Conservation (phyloP, 2,329 filamentous ascomycete genomes). For the Tolypocladium album region DNA sequence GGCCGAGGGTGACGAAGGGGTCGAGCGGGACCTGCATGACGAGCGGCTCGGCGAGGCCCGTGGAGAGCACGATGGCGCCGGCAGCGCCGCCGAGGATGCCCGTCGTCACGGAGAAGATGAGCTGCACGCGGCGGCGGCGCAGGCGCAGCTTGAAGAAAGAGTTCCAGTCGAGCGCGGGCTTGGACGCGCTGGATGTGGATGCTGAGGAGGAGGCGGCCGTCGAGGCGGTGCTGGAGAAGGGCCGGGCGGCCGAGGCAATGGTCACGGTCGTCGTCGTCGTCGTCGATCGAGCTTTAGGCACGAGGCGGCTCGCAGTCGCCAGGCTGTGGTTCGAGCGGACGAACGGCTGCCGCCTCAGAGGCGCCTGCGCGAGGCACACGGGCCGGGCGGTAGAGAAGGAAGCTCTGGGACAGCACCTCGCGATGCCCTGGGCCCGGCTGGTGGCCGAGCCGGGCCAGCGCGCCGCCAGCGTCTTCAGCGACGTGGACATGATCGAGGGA, state of each 20-base stretch:
- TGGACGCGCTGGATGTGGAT: background rate
- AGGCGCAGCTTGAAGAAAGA: conserved; percentile 86
- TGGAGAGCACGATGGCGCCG: conserved; percentile 57
- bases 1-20: conserved; percentile 73
- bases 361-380: conserved; percentile 11
- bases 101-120: conserved; percentile 61
- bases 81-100: conserved; percentile 50
- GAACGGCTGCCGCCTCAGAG: conserved; percentile 1
- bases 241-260: conserved; percentile 5
- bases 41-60: conserved; percentile 61
- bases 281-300: background rate
- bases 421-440: conserved; percentile 10
- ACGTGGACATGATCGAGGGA: background rate
- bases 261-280: background rate
- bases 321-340: background rate
- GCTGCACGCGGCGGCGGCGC: conserved; percentile 72
- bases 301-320: background rate
- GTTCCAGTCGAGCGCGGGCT: conserved; percentile 62
- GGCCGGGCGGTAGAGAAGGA: conserved; percentile 15
- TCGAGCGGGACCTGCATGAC: conserved; percentile 70
- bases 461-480: conserved; percentile 20
- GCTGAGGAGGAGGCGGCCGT: background rate
- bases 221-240: conserved; percentile 6
- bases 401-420: conserved; percentile 15
- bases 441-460: conserved; percentile 15